A percentile compares a stretch with the other conserved stretches of the same genome.
Evolutionary conservation across 805 yeast genomes (phyloP).

Genomic region (Yamadazyma endophytica): DNA sequence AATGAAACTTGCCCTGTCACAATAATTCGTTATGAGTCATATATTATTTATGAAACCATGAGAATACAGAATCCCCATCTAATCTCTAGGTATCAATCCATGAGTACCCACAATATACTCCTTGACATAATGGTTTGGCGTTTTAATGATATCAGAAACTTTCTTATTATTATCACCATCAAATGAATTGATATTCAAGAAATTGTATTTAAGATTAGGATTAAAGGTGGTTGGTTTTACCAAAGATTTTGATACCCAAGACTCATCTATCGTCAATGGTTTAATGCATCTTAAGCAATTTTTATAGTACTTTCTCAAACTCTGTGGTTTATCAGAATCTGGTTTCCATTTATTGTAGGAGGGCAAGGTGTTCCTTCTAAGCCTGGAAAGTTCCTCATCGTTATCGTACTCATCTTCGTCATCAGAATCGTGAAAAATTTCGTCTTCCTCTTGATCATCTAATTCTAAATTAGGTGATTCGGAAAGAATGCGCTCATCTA

Average conservation of each 20-base stretch:
- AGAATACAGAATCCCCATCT: slow-evolving; percentile 5
- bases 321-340: slow-evolving; percentile 22
- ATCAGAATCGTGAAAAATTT: slow-evolving; percentile 11
- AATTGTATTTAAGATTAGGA: slow-evolving; percentile 19
- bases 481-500: slow-evolving; percentile 6
- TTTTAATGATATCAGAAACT: slow-evolving; percentile 10
- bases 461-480: too few species aligned
- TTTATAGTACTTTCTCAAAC: slow-evolving; percentile 35
- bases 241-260: slow-evolving; percentile 49
- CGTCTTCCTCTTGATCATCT: slow-evolving; percentile 10
- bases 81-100: slow-evolving; percentile 29
- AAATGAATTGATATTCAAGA: slow-evolving; percentile 17
- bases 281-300: slow-evolving; percentile 57
- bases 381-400: slow-evolving; percentile 8
- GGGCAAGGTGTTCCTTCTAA: slow-evolving; percentile 1
- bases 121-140: slow-evolving; percentile 29
- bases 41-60: background rate
- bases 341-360: slow-evolving; percentile 53
- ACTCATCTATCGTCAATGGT: slow-evolving; percentile 47
- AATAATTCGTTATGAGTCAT: too few species aligned
- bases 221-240: slow-evolving; percentile 35
- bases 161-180: slow-evolving; percentile 1
- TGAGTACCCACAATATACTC: slow-evolving; percentile 34
- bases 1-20: too few species aligned
- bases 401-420: slow-evolving; percentile 20